A percentile compares a stretch with the other conserved stretches of the same genome.
Conservation (phyloP, 2,329 filamentous ascomycete species). For the Verticillium alfalfae region DNA sequence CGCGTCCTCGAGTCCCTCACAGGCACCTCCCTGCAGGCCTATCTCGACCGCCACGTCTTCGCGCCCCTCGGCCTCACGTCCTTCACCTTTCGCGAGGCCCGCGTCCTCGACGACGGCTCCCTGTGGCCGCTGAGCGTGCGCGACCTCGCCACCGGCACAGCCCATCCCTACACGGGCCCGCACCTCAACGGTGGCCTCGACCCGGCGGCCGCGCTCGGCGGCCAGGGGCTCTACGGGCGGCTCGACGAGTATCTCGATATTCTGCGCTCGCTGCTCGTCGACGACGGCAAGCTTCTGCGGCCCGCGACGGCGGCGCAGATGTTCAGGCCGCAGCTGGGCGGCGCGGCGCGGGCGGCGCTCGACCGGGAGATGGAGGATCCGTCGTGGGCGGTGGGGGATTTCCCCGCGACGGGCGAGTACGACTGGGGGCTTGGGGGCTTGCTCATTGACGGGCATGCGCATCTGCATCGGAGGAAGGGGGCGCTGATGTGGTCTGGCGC, state of each 20-base stretch:
- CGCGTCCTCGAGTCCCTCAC: slow-evolving; percentile 34
- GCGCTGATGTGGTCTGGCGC: slow-evolving; percentile 38
- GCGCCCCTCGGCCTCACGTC: slow-evolving; percentile 23
- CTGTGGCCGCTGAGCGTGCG: slow-evolving; percentile 12
- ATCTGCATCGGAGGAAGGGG: slow-evolving; percentile 27
- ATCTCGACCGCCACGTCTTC: slow-evolving; percentile 30
- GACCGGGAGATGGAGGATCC: slow-evolving; percentile 19
- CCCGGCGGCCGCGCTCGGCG: slow-evolving; percentile 21
- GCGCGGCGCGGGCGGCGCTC: slow-evolving; percentile 8
- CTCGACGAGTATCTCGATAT: slow-evolving; percentile 37
- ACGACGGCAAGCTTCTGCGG: slow-evolving; percentile 19
- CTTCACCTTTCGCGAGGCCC: slow-evolving; percentile 7
- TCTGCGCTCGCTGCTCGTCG: slow-evolving; percentile 35
- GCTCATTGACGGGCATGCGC: slow-evolving; percentile 29
- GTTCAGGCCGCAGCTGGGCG: slow-evolving; percentile 33
- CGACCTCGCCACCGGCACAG: slow-evolving; percentile 5
- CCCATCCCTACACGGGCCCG: slow-evolving; percentile 3
- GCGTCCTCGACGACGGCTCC: background rate
- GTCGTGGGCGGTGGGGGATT: slow-evolving; percentile 19
- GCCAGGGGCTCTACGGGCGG: slow-evolving; percentile 26
- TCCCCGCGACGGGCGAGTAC: slow-evolving; percentile 26
- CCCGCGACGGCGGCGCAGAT: slow-evolving; percentile 24
- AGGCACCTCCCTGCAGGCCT: slow-evolving; percentile 26
- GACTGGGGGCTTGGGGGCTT: slow-evolving; percentile 36
- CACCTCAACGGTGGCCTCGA: slow-evolving; percentile 10